Percentiles rank a stretch among this genome's conserved stretches.
Conservation (phyloP, 768 basidiomycete species). For the Termitomyces sp. region DNA sequence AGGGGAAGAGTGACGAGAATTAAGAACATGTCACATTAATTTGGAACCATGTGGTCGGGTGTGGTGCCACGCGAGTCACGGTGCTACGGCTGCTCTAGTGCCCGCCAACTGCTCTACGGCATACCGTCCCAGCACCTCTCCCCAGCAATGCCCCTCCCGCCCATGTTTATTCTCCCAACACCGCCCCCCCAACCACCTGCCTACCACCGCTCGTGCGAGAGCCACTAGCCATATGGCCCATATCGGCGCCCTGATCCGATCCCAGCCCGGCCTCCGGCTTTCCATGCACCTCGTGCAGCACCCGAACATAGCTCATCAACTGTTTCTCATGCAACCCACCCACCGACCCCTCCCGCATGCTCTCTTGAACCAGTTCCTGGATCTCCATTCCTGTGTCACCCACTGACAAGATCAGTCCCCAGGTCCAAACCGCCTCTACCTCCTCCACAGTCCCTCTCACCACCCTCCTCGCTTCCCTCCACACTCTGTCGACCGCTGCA, state of each 20-base stretch:
- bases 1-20: conserved; percentile 18
- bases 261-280: conserved; percentile 16
- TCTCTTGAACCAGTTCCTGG: conserved; percentile 42
- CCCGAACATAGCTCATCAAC: conserved; percentile 41
- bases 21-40: conserved; percentile 19
- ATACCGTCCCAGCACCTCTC: too few relatives aligned
- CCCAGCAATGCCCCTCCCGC: conserved; percentile 30
- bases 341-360: conserved; percentile 37
- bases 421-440: conserved; percentile 45
- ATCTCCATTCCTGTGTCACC: conserved; percentile 6
- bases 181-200: conserved; percentile 23
- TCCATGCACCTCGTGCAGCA: conserved; percentile 22
- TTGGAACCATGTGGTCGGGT: conserved; percentile 10
- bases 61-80: conserved; percentile 2
- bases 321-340: conserved; percentile 42
- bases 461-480: conserved; percentile 39
- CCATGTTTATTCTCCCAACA: conserved; percentile 45
- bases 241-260: conserved; percentile 26
- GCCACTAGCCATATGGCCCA: conserved; percentile 30
- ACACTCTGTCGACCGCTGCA: conserved; percentile 27
- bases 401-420: conserved; percentile 42
- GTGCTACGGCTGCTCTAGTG: too few relatives aligned
- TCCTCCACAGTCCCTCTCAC: conserved; percentile 29
- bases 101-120: too few relatives aligned
- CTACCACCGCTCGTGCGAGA: conserved; percentile 39